Conservation (phyloP, 2,329 filamentous ascomycete genomes). For the Macrophomina tecta region DNA sequence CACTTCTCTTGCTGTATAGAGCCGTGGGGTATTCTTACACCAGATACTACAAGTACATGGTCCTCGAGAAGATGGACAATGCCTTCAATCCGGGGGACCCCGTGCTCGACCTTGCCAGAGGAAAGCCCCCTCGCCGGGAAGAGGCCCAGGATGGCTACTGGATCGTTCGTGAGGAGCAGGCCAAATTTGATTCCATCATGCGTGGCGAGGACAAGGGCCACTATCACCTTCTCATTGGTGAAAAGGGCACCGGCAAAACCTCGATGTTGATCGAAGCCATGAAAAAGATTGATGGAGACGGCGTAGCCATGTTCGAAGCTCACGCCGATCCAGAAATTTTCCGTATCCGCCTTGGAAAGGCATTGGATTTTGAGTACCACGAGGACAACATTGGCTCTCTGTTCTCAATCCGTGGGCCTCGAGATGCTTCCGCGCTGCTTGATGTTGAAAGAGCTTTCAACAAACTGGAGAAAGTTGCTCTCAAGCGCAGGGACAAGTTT, state of each 20-base stretch:
- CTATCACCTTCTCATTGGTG: conserved; percentile 90
- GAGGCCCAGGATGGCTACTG: conserved; percentile 67
- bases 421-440: conserved; percentile 88
- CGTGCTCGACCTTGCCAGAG: conserved; percentile 70
- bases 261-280: conserved; percentile 97
- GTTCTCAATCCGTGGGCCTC: conserved; percentile 90
- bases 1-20: conserved; percentile 15
- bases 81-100: conserved; percentile 94
- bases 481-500: conserved; percentile 67
- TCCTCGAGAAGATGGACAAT: conserved; percentile 89
- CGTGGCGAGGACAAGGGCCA: conserved; percentile 75
- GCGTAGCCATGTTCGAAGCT: conserved; percentile 93
- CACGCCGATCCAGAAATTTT: conserved; percentile 96
- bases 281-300: conserved; percentile 87
- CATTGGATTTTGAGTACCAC: conserved; percentile 94
- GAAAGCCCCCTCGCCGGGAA: conserved; percentile 37
- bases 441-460: conserved; percentile 98
- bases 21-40: conserved; percentile 55
- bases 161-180: conserved; percentile 84
- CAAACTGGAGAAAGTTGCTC: conserved; percentile 94
- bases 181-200: conserved; percentile 81
- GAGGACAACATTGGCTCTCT: conserved; percentile 97
- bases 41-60: conserved; percentile 79
- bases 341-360: conserved; percentile 88
- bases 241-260: conserved; percentile 96